Percentiles rank a stretch among this genome's conserved stretches.
Evolutionary conservation across 306 rosid species (phyloP).

Genomic region (Begonia peltatifolia): DNA sequence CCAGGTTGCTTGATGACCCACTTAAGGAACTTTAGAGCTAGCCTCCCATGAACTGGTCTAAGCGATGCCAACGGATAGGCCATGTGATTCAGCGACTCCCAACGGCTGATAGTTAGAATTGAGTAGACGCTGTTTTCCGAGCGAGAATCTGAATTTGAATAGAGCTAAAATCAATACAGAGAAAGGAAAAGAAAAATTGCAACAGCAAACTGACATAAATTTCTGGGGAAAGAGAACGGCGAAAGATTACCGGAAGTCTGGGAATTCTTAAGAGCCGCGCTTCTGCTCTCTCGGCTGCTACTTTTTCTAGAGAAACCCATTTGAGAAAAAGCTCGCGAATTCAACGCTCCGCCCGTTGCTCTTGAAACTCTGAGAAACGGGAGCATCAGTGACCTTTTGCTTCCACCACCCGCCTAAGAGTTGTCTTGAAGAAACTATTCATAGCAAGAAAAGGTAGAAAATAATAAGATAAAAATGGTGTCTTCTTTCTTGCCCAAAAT

Average conservation of each 20-base stretch:
- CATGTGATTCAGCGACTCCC: constrained; percentile 74
- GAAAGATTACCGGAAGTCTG: neutral
- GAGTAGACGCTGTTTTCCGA: constrained; percentile 67
- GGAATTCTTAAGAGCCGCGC: neutral
- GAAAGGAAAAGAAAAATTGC: neutral
- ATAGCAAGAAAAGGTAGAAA: too few species aligned
- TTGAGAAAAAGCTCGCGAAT: neutral
- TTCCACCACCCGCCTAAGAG: neutral
- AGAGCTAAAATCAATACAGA: neutral
- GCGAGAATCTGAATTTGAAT: constrained; percentile 12
- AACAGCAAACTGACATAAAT: neutral
- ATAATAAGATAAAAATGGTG: too few species aligned
- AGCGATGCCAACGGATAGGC: constrained; percentile 48
- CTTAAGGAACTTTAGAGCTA: constrained; percentile 57
- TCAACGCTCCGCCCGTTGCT: neutral
- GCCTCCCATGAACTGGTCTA: constrained; percentile 70
- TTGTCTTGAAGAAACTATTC: too few species aligned
- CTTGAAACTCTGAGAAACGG: neutral
- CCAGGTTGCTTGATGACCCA: constrained; percentile 54
- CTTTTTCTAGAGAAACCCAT: neutral
- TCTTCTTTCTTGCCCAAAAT: too few species aligned
- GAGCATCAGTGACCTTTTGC: neutral
- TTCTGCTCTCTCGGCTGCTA: neutral
- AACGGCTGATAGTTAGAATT: constrained; percentile 52
- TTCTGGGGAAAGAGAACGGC: neutral